These are phyloP conservation scores for Melocanna baccifera DNA, from an alignment of 176 grass and related monocot genomes.

Conservation along the genomic window DNA sequence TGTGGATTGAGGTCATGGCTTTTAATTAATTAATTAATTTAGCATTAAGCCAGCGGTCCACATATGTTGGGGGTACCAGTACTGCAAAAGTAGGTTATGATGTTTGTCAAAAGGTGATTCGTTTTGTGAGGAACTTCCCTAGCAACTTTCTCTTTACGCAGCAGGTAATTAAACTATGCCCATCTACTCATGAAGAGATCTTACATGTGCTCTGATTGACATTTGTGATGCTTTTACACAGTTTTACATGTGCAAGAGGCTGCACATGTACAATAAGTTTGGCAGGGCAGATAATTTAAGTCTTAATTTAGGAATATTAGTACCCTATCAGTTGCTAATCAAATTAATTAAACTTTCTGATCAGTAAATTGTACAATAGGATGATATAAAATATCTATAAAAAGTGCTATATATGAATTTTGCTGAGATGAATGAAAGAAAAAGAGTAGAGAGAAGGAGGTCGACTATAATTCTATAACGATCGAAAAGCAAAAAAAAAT, in stretches of 20 bases:
- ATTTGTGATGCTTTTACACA: not conserved
- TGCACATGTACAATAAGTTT: not conserved
- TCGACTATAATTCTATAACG: no score
- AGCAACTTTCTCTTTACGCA: not conserved
- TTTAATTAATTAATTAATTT: not conserved
- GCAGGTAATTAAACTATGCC: not conserved
- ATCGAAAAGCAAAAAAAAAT: no score
- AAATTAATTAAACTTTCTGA: not conserved
- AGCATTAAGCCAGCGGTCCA: constrained; percentile 10
- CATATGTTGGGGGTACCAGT: not conserved
- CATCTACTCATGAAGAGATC: not conserved
- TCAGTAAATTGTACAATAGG: no score
- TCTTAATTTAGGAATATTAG: not conserved
- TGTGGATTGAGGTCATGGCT: not conserved
- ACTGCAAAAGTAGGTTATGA: constrained; percentile 17
- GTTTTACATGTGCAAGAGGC: constrained; percentile 26
- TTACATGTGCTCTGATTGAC: constrained; percentile 25
- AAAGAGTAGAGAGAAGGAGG: no score
- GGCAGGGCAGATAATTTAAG: not conserved
- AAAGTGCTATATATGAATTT: no score
- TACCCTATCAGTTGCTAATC: not conserved
- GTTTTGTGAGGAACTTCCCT: constrained; percentile 8
- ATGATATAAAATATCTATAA: no score
- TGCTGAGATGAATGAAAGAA: no score
- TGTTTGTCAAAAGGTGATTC: constrained; percentile 31